Conservation (phyloP, 2,329 filamentous ascomycete genomes). For the Colletotrichum somersetense region DNA sequence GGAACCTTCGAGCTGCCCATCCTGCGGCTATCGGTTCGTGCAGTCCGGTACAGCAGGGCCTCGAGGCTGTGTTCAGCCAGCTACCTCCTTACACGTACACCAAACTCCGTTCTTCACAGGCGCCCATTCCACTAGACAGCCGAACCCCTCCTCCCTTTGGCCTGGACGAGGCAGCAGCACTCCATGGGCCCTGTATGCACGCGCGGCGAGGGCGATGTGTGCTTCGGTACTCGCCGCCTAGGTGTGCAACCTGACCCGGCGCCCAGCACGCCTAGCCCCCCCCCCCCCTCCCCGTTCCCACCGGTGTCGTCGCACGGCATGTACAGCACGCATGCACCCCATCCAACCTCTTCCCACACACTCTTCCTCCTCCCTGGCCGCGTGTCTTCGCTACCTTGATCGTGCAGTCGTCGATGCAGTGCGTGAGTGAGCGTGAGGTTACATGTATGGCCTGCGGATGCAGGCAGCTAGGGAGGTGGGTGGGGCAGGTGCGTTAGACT, state of each 20-base stretch:
- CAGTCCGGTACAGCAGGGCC: neutral
- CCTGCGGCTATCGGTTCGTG: neutral
- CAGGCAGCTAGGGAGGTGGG: neutral
- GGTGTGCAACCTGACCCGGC: neutral
- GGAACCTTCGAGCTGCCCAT: neutral
- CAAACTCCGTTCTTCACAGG: neutral
- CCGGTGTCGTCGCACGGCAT: slow-evolving; percentile 31
- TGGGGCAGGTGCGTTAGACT: neutral
- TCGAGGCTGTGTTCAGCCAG: neutral
- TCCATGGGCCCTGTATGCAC: neutral
- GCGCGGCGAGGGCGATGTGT: neutral
- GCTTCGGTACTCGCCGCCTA: neutral
- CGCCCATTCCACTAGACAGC: neutral
- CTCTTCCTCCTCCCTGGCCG: neutral
- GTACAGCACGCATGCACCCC: slow-evolving; percentile 17
- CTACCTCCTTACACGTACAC: neutral
- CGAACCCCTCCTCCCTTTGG: neutral
- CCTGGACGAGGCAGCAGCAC: slow-evolving; percentile 1
- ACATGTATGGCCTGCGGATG: neutral
- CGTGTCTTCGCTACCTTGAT: neutral
- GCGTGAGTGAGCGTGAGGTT: neutral
- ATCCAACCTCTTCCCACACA: neutral
- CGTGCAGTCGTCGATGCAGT: slow-evolving; percentile 2
- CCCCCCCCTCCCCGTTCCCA: neutral
- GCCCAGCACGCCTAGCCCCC: neutral